Percentiles rank a stretch among this genome's conserved stretches.
Conservation (phyloP, 1,284 basidiomycete species). For the Microbotryum silenes-acaulis region DNA sequence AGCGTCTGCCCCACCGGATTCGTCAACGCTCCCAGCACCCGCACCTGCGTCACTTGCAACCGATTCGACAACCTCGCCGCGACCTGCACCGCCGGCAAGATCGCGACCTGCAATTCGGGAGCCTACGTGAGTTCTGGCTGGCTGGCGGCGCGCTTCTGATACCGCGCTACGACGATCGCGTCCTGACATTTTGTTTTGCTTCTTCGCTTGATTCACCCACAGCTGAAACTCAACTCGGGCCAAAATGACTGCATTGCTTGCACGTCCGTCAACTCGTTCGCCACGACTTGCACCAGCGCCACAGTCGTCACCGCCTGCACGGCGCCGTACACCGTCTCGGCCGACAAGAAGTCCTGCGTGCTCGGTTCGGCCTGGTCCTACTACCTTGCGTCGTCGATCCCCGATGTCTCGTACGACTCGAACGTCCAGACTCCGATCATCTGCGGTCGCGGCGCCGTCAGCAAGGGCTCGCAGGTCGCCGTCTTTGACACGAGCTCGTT, state of each 20-base stretch:
- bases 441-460: neutral
- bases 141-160: no score
- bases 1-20: neutral
- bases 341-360: neutral
- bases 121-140: neutral
- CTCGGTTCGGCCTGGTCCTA: neutral
- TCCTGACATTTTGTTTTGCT: no score
- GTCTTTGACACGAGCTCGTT: neutral
- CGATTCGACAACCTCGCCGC: neutral
- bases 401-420: neutral
- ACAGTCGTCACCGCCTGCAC: neutral
- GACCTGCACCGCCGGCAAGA: neutral
- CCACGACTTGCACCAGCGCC: neutral
- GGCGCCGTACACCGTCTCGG: neutral
- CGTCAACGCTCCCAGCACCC: neutral
- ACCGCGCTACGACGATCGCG: no score
- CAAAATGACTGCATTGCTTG: neutral
- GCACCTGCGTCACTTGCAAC: neutral
- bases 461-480: neutral
- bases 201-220: no score
- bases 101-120: neutral
- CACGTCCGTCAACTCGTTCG: neutral
- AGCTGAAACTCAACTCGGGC: neutral
- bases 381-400: neutral
- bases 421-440: conserved; percentile 1